Evolutionary conservation across 306 rosid species (phyloP).

Genomic region (Cicer pinnatifidum): DNA sequence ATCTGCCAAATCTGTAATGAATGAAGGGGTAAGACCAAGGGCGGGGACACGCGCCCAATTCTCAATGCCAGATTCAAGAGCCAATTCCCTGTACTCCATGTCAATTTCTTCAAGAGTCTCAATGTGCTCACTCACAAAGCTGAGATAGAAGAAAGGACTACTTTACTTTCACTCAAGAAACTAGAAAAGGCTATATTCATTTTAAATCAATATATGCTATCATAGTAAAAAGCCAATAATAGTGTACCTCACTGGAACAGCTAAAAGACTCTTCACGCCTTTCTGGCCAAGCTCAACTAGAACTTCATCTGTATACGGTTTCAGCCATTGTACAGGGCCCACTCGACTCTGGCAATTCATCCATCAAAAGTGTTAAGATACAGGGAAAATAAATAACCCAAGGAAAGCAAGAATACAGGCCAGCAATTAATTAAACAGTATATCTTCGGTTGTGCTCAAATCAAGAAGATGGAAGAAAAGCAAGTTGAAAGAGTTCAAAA

Average conservation of each 20-base stretch:
- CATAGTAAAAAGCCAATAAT: not conserved
- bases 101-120: constrained; percentile 99
- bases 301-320: constrained; percentile 96
- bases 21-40: constrained; percentile 81
- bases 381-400: constrained; percentile 4
- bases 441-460: not conserved
- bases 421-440: constrained; percentile 12
- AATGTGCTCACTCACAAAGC: constrained; percentile 99
- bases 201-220: not conserved
- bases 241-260: constrained; percentile 94
- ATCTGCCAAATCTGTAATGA: constrained; percentile 86
- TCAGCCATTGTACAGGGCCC: constrained; percentile 99
- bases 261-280: constrained; percentile 89
- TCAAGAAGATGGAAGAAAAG: constrained; percentile 25
- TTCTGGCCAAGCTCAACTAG: constrained; percentile 96
- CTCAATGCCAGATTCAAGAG: constrained; percentile 89
- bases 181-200: constrained; percentile 19
- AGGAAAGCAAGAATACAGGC: constrained; percentile 23
- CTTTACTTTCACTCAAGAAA: constrained; percentile 17
- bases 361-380: constrained; percentile 45
- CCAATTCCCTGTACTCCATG: constrained; percentile 91
- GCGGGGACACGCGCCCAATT: constrained; percentile 99
- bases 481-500: constrained; percentile 27
- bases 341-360: constrained; percentile 81
- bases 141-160: constrained; percentile 45